A percentile compares a stretch with the other conserved stretches of the same genome.
Conservation (phyloP, 345 rosid genomes). For the Cardamine resedifolia region DNA sequence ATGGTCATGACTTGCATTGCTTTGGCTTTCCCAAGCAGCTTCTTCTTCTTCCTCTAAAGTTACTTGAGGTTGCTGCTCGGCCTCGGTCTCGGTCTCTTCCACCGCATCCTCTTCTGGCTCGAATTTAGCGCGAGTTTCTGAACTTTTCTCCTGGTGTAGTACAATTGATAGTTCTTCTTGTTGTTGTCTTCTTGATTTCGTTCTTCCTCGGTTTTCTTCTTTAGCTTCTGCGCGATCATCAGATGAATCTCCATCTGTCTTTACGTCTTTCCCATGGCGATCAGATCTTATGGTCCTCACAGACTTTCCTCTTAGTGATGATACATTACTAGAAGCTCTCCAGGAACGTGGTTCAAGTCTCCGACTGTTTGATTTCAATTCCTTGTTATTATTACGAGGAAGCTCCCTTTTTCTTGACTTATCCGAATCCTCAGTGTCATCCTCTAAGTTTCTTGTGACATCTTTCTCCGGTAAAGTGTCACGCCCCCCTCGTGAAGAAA, state of each 20-base stretch:
- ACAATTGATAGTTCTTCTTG: slow-evolving; percentile 32
- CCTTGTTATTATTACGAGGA: slow-evolving; percentile 13
- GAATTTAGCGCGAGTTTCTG: slow-evolving; percentile 1
- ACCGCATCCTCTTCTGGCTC: slow-evolving; percentile 18
- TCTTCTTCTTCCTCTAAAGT: slow-evolving; percentile 44
- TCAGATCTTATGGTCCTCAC: slow-evolving; percentile 62
- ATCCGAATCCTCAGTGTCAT: background rate
- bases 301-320: slow-evolving; percentile 55
- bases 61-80: slow-evolving; percentile 27
- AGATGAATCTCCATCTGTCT: slow-evolving; percentile 33
- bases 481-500: slow-evolving; percentile 15
- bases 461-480: slow-evolving; percentile 23
- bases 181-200: slow-evolving; percentile 22
- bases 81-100: slow-evolving; percentile 34
- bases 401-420: slow-evolving; percentile 20
- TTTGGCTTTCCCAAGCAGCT: slow-evolving; percentile 29
- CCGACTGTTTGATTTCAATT: slow-evolving; percentile 25
- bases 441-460: slow-evolving; percentile 17
- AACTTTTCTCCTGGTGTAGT: background rate
- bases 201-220: slow-evolving; percentile 30
- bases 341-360: slow-evolving; percentile 36
- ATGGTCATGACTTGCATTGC: slow-evolving; percentile 45
- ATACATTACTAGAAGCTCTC: slow-evolving; percentile 42
- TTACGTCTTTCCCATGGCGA: slow-evolving; percentile 30
- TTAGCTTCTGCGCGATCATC: slow-evolving; percentile 32